These are phyloP conservation scores for Aspergillus homomorphus DNA, from an alignment of 495 filamentous ascomycete genomes.

Conservation along the genomic window DNA sequence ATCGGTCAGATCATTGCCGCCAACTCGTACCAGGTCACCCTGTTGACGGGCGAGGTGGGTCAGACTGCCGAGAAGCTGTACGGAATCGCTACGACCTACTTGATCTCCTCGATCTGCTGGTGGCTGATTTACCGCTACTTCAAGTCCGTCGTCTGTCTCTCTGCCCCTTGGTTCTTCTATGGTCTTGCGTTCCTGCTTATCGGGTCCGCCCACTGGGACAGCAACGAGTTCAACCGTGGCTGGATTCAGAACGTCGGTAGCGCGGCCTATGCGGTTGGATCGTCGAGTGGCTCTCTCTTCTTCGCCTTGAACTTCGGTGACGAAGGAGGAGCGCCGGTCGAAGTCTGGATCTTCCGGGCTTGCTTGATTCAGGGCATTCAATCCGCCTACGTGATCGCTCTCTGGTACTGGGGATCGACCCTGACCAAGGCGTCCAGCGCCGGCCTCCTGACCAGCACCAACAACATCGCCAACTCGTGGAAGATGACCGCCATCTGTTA, in stretches of 20 bases:
- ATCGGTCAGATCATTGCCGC: slow-evolving; percentile 67
- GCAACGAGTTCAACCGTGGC: slow-evolving; percentile 38
- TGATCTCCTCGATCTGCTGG: slow-evolving; percentile 59
- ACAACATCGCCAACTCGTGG: slow-evolving; percentile 40
- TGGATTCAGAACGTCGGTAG: slow-evolving; percentile 50
- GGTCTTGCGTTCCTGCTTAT: slow-evolving; percentile 63
- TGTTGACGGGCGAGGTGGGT: slow-evolving; percentile 63
- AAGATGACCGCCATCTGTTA: slow-evolving; percentile 46
- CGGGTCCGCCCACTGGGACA: slow-evolving; percentile 59
- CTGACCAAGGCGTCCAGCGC: slow-evolving; percentile 32
- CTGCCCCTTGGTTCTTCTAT: slow-evolving; percentile 62
- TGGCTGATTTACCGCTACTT: slow-evolving; percentile 61
- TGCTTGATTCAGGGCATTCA: slow-evolving; percentile 50
- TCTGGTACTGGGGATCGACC: slow-evolving; percentile 54
- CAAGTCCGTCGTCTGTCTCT: slow-evolving; percentile 58
- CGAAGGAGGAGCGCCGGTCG: slow-evolving; percentile 46
- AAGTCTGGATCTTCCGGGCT: slow-evolving; percentile 49
- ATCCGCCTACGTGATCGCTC: slow-evolving; percentile 45
- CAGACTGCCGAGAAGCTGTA: slow-evolving; percentile 64
- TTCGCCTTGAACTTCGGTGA: slow-evolving; percentile 51
- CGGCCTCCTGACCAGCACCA: slow-evolving; percentile 28
- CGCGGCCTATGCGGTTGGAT: slow-evolving; percentile 44
- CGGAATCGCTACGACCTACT: slow-evolving; percentile 60
- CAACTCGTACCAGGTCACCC: slow-evolving; percentile 69
- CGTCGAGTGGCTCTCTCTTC: slow-evolving; percentile 47